Conservation (phyloP, 495 filamentous ascomycete species). For the Extremus antarcticus region DNA sequence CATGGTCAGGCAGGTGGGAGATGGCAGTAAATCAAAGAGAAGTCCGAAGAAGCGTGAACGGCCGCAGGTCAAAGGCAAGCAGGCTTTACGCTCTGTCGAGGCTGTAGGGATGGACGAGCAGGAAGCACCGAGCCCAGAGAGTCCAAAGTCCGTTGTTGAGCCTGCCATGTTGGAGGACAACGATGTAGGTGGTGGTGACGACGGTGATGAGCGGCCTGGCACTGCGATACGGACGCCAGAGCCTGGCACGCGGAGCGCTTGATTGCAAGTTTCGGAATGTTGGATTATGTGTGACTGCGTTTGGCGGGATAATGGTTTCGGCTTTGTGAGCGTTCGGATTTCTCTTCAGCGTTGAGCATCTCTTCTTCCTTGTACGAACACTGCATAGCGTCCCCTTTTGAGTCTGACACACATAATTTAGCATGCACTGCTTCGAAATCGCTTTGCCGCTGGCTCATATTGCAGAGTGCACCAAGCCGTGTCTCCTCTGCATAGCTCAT, state of each 20-base stretch:
- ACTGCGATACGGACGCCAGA: conserved; percentile 4
- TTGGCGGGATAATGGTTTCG: neutral
- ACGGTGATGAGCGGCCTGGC: conserved; percentile 3
- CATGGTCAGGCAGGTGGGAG: conserved; percentile 1
- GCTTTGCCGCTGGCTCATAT: too few relatives aligned
- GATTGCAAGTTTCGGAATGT: too few relatives aligned
- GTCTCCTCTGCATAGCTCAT: too few relatives aligned
- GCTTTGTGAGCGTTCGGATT: too few relatives aligned
- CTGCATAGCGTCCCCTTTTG: too few relatives aligned
- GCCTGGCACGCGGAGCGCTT: neutral
- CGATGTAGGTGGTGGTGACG: neutral
- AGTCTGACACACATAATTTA: too few relatives aligned
- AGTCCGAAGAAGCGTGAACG: conserved; percentile 15
- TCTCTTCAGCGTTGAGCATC: too few relatives aligned
- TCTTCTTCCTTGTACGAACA: too few relatives aligned
- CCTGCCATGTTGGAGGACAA: neutral
- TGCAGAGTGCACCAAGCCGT: too few relatives aligned
- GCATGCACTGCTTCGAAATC: too few relatives aligned
- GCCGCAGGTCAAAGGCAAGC: conserved; percentile 8
- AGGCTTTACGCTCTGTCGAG: conserved; percentile 1
- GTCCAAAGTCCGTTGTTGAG: conserved; percentile 1
- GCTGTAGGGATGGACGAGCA: neutral
- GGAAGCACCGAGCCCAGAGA: conserved; percentile 7
- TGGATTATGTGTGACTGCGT: neutral
- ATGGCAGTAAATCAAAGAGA: neutral